phyloP scores from a whole-genome alignment of 768 basidiomycete species.

The Tulasnella sp. region DNA sequence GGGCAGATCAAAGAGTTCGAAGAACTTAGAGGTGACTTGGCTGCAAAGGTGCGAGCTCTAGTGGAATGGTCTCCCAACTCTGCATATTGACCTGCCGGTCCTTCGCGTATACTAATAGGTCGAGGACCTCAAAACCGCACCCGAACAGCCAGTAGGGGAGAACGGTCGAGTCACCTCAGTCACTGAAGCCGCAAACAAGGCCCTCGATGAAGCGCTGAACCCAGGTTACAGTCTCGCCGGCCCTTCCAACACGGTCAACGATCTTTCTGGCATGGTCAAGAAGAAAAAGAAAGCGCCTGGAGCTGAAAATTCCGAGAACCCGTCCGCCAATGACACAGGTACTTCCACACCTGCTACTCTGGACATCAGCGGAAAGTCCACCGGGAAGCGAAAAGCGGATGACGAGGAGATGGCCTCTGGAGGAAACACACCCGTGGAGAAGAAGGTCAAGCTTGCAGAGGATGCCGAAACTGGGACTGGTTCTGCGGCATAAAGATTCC shows the following conservation, averaged over 20 bases:
- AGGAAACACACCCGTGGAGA: slow-evolving; percentile 13
- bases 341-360: slow-evolving; percentile 31
- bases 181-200: slow-evolving; percentile 66
- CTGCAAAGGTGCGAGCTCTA: slow-evolving; percentile 59
- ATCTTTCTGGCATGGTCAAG: slow-evolving; percentile 78
- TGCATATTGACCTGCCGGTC: background rate
- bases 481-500: background rate
- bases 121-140: slow-evolving; percentile 83
- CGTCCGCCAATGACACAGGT: slow-evolving; percentile 33
- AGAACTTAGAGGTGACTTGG: slow-evolving; percentile 74
- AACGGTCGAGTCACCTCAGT: slow-evolving; percentile 49
- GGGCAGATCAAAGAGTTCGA: slow-evolving; percentile 74
- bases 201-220: slow-evolving; percentile 68
- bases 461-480: background rate
- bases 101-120: slow-evolving; percentile 50
- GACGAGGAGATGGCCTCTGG: slow-evolving; percentile 39
- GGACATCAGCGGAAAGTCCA: slow-evolving; percentile 37
- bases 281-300: slow-evolving; percentile 69
- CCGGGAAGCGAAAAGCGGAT: slow-evolving; percentile 68
- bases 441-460: slow-evolving; percentile 26
- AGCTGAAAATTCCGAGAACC: background rate
- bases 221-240: slow-evolving; percentile 33
- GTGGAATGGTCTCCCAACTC: background rate
- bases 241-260: slow-evolving; percentile 56
- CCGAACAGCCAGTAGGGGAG: slow-evolving; percentile 47